These are phyloP conservation scores for Chaetoscypha palmicola DNA, from an alignment of 2,329 filamentous ascomycete species.

Conservation along the genomic window DNA sequence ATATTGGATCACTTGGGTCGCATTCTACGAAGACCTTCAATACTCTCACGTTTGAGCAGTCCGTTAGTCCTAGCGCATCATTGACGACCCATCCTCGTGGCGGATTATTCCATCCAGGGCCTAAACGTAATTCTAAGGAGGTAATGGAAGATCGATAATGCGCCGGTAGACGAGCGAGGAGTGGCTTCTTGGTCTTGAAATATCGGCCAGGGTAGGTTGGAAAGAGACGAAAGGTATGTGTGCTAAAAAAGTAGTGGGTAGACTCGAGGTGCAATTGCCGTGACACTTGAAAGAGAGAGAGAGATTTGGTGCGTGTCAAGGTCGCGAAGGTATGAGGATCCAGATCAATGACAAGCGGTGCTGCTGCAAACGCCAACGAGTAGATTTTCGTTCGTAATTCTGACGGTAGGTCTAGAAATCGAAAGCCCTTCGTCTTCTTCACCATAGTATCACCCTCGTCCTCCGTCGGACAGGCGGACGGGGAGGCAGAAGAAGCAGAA, in stretches of 20 bases:
- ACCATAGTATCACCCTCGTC: constrained; percentile 9
- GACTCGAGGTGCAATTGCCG: constrained; percentile 56
- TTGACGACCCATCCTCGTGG: constrained; percentile 66
- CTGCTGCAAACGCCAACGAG: constrained; percentile 49
- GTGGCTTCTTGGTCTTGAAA: constrained; percentile 66
- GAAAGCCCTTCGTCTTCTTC: constrained; percentile 42
- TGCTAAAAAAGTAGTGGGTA: constrained; percentile 58
- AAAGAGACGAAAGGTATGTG: constrained; percentile 58
- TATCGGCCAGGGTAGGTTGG: constrained; percentile 56
- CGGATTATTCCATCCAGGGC: constrained; percentile 65
- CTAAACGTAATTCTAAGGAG: constrained; percentile 62
- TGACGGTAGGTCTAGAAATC: constrained; percentile 59
- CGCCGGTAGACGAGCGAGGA: constrained; percentile 58
- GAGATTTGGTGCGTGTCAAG: constrained; percentile 44
- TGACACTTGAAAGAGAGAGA: constrained; percentile 55
- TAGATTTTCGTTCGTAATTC: constrained; percentile 68
- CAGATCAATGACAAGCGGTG: constrained; percentile 54
- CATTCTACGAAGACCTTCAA: constrained; percentile 65
- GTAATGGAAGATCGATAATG: constrained; percentile 54
- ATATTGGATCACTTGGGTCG: constrained; percentile 61
- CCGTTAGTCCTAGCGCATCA: constrained; percentile 52
- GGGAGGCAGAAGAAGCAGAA: constrained; percentile 25
- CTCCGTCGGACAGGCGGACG: constrained; percentile 21
- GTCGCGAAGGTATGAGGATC: constrained; percentile 58
- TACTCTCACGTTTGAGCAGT: constrained; percentile 51